Evolutionary conservation across 192 early-diverging fungal genomes (phyloP).

Genomic region (Coemansia sp.): DNA sequence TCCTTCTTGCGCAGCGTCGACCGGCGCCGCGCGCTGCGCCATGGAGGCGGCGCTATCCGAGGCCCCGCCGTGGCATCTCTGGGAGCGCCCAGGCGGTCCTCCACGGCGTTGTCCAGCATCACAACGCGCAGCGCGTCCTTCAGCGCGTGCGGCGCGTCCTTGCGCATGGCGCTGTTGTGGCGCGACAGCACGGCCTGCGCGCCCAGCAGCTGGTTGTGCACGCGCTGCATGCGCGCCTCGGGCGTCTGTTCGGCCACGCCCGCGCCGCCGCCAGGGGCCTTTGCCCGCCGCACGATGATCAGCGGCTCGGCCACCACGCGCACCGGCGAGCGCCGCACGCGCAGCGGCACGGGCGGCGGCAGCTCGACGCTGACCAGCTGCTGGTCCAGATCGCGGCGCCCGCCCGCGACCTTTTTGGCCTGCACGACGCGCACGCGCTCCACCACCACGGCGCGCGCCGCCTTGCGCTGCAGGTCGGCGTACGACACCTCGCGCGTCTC

Average conservation of each 20-base stretch:
- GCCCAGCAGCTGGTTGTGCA: constrained; percentile 57
- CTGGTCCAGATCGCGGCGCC: constrained; percentile 52
- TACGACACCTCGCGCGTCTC: constrained; percentile 58
- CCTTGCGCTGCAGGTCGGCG: constrained; percentile 42
- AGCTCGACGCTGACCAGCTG: constrained; percentile 51
- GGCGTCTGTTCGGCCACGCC: constrained; percentile 4
- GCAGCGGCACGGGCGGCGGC: constrained; percentile 57
- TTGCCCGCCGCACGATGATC: constrained; percentile 46
- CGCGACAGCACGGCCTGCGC: constrained; percentile 55
- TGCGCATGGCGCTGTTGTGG: constrained; percentile 44
- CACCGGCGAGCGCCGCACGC: constrained; percentile 51
- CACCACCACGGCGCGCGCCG: constrained; percentile 33
- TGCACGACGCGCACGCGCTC: constrained; percentile 4
- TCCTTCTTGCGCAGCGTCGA: constrained; percentile 47
- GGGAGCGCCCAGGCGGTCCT: constrained; percentile 33
- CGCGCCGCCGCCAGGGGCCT: background rate
- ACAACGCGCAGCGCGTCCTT: constrained; percentile 41
- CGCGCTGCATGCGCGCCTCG: constrained; percentile 40
- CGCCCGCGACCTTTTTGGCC: constrained; percentile 29
- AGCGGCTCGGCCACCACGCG: constrained; percentile 45
- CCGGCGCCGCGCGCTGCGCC: constrained; percentile 46
- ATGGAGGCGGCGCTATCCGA: too few species aligned
- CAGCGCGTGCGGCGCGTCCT: constrained; percentile 33
- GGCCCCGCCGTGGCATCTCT: too few species aligned
- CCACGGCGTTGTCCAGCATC: constrained; percentile 51